phyloP scores from a whole-genome alignment of 2,329 filamentous ascomycete genomes.

The Fusarium brachygibbosum region DNA sequence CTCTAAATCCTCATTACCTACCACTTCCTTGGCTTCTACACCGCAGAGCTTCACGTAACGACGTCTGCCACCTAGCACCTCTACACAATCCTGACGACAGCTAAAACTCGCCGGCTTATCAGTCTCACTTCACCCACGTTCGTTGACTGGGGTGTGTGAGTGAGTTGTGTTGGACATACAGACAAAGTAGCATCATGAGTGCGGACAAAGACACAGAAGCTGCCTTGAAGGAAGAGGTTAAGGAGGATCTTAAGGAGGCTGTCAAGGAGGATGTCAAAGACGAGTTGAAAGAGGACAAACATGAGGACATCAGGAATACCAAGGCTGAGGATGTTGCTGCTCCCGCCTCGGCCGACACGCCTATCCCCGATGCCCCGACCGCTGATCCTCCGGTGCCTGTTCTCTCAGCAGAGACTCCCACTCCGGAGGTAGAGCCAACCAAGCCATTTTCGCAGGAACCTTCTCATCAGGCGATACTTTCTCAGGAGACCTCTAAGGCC shows the following conservation, averaged over 20 bases:
- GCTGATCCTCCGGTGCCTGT: constrained; percentile 22
- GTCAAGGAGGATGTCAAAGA: constrained; percentile 31
- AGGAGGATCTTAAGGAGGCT: constrained; percentile 29
- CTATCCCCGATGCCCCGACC: constrained; percentile 17
- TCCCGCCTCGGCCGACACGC: constrained; percentile 25
- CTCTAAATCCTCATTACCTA: constrained; percentile 16
- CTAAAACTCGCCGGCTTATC: not conserved
- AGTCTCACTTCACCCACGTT: constrained; percentile 11
- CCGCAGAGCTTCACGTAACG: not conserved
- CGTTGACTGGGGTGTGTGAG: constrained; percentile 33
- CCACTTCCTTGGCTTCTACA: constrained; percentile 15
- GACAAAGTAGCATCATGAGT: constrained; percentile 36
- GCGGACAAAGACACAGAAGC: constrained; percentile 44
- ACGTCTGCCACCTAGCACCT: constrained; percentile 5
- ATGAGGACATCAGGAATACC: constrained; percentile 20
- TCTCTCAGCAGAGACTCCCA: constrained; percentile 13
- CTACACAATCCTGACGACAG: not conserved
- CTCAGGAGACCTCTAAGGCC: not conserved
- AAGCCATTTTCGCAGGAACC: constrained; percentile 10
- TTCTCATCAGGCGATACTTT: constrained; percentile 1
- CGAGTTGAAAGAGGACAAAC: constrained; percentile 40
- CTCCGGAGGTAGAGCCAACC: constrained; percentile 8
- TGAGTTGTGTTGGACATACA: constrained; percentile 20
- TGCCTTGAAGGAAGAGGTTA: constrained; percentile 45
- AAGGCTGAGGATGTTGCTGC: constrained; percentile 13